These are phyloP conservation scores for Anisodus acutangulus DNA, from an alignment of 257 asterid species.

Conservation along the genomic window DNA sequence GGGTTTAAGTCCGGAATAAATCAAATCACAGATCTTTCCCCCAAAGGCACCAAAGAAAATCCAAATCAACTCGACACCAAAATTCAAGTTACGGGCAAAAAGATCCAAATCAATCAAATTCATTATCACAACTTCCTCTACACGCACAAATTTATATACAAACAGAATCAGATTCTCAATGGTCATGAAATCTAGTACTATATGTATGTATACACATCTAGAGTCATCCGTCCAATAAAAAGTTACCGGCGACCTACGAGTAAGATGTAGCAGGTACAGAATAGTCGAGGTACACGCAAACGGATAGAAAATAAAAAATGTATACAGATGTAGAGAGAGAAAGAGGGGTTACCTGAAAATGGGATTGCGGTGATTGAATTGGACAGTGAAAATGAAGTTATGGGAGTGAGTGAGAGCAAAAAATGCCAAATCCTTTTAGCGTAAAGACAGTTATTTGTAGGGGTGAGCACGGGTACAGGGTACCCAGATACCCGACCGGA, in stretches of 20 bases:
- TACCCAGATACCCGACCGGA: no score
- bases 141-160: background rate
- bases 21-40: background rate
- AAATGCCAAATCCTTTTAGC: no score
- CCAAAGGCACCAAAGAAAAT: background rate
- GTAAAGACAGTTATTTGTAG: background rate
- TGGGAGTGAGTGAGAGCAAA: no score
- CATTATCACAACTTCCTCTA: background rate
- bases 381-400: background rate
- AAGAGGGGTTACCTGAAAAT: slow-evolving; percentile 8
- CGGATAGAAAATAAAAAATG: background rate
- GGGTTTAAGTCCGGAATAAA: background rate
- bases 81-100: background rate
- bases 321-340: background rate
- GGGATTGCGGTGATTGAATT: no score
- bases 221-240: no score
- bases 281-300: background rate
- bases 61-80: slow-evolving; percentile 21
- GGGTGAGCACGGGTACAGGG: no score
- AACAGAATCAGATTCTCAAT: background rate
- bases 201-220: no score
- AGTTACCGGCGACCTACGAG: background rate
- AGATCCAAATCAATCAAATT: background rate
- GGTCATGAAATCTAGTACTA: background rate
- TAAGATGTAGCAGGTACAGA: background rate